Evolutionary conservation across 2,329 filamentous ascomycete genomes (phyloP).

Genomic region (Sarocladium strictum): DNA sequence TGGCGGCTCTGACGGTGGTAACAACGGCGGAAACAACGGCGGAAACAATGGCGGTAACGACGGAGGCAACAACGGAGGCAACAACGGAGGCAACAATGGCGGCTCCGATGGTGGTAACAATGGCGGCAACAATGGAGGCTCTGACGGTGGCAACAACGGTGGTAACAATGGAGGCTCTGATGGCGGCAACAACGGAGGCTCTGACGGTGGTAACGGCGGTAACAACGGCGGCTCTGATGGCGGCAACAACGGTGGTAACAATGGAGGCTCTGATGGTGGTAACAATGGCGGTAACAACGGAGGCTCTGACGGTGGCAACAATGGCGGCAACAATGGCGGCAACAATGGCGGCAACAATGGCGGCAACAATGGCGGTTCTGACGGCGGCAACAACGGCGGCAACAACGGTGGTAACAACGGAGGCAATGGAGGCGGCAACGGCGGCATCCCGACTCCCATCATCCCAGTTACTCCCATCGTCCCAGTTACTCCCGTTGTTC

Average conservation of each 20-base stretch:
- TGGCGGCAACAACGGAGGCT: neutral
- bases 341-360: neutral
- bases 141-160: neutral
- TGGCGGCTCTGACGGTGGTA: neutral
- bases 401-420: neutral
- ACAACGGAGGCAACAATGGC: neutral
- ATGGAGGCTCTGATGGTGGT: no score
- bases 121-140: neutral
- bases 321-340: neutral
- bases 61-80: neutral
- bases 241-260: neutral
- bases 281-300: no score
- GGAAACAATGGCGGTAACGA: neutral
- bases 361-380: neutral
- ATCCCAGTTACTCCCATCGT: neutral
- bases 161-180: neutral
- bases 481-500: neutral
- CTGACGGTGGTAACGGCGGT: slow-evolving; percentile 27
- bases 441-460: neutral
- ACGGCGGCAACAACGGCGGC: neutral
- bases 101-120: neutral
- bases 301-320: no score
- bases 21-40: neutral
- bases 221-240: no score
- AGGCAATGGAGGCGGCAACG: neutral